Evolutionary conservation across 495 filamentous ascomycete species (phyloP).

Genomic region (Aspergillus nanangensis): DNA sequence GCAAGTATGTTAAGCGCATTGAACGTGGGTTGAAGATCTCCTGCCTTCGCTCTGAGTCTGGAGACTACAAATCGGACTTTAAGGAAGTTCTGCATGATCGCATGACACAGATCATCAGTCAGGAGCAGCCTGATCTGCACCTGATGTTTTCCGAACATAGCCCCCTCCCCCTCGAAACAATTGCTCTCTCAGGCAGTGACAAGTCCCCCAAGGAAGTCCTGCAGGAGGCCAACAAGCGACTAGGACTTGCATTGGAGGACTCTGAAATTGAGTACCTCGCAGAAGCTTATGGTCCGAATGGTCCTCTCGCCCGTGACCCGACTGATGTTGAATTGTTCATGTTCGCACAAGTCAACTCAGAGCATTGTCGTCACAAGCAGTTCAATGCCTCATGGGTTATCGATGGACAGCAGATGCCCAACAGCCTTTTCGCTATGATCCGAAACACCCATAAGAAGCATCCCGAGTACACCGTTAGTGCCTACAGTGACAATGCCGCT

Average conservation of each 20-base stretch:
- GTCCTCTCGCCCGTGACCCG: conserved; percentile 62
- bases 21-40: conserved; percentile 79
- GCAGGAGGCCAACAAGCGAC: conserved; percentile 72
- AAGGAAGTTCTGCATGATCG: conserved; percentile 78
- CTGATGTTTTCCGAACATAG: conserved; percentile 75
- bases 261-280: conserved; percentile 93
- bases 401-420: conserved; percentile 73
- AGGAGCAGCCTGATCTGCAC: conserved; percentile 59
- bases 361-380: conserved; percentile 66
- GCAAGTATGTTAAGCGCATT: conserved; percentile 68
- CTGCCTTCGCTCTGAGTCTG: conserved; percentile 35
- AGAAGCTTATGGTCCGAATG: conserved; percentile 71
- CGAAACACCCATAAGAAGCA: conserved; percentile 81
- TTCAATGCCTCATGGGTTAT: conserved; percentile 99
- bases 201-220: conserved; percentile 65
- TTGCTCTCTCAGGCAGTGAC: conserved; percentile 61
- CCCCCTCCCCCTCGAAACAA: conserved; percentile 63
- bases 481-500: conserved; percentile 96
- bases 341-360: conserved; percentile 87
- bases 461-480: conserved; percentile 78
- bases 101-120: conserved; percentile 81
- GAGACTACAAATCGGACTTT: conserved; percentile 50
- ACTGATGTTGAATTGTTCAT: conserved; percentile 96
- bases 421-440: conserved; percentile 91
- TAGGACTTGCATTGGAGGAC: conserved; percentile 81